A percentile compares a stretch with the other conserved stretches of the same genome.
These are phyloP conservation scores for Pichia exigua DNA, from an alignment of 805 yeast genomes.

Conservation along the genomic window DNA sequence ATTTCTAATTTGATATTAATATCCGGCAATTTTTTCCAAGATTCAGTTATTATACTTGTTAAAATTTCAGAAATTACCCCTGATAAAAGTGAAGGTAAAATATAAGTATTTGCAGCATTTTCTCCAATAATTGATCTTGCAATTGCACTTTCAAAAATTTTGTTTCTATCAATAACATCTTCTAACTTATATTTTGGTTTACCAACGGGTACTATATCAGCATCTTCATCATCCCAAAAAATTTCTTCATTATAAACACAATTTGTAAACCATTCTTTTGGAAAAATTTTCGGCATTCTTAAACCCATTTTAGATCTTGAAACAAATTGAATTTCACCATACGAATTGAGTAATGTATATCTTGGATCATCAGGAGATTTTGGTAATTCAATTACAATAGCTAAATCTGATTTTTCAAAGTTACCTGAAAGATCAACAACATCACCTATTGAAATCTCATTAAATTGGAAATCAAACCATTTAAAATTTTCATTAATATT, in stretches of 20 bases:
- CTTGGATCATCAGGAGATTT: slow-evolving; percentile 39
- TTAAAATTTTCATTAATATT: slow-evolving; percentile 4
- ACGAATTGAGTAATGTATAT: slow-evolving; percentile 47
- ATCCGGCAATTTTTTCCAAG: slow-evolving; percentile 28
- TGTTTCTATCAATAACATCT: slow-evolving; percentile 22
- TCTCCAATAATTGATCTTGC: slow-evolving; percentile 15
- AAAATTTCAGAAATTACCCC: slow-evolving; percentile 24
- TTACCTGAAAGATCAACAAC: slow-evolving; percentile 44
- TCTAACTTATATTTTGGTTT: slow-evolving; percentile 28
- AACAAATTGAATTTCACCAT: slow-evolving; percentile 49
- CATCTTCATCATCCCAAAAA: slow-evolving; percentile 13
- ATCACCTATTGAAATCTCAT: slow-evolving; percentile 47
- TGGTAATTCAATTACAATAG: slow-evolving; percentile 51
- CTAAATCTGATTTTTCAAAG: slow-evolving; percentile 37
- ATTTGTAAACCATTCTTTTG: slow-evolving; percentile 29
- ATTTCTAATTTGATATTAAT: slow-evolving; percentile 29
- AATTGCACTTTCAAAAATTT: slow-evolving; percentile 23
- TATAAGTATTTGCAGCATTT: slow-evolving; percentile 21
- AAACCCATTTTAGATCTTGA: slow-evolving; percentile 37
- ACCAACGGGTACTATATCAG: slow-evolving; percentile 22
- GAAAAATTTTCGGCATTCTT: slow-evolving; percentile 49
- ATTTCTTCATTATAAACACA: slow-evolving; percentile 24
- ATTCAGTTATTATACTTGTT: slow-evolving; percentile 18
- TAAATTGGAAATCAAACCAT: slow-evolving; percentile 19
- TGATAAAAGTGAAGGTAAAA: slow-evolving; percentile 27